Evolutionary conservation across 345 rosid genomes (phyloP).

Genomic region (Tarenaya hassleriana): DNA sequence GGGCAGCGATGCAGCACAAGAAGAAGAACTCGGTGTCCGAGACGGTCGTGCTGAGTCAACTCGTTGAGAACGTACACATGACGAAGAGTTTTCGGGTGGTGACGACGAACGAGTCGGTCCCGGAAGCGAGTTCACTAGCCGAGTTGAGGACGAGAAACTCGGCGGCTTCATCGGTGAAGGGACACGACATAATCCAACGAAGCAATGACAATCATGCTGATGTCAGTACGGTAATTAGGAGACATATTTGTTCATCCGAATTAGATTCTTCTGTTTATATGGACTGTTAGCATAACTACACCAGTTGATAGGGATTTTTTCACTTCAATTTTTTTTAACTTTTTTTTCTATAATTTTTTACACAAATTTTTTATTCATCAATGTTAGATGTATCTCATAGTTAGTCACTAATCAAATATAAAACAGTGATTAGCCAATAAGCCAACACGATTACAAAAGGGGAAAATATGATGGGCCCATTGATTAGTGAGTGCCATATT

Average conservation of each 20-base stretch:
- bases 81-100: conserved; percentile 44
- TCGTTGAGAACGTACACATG: conserved; percentile 43
- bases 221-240: conserved; percentile 29
- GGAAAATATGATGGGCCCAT: no score
- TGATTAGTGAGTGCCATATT: no score
- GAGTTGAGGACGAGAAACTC: conserved; percentile 12
- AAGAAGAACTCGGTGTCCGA: conserved; percentile 46
- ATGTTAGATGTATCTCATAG: no score
- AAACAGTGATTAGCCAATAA: neutral
- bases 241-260: conserved; percentile 47
- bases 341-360: no score
- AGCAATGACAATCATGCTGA: conserved; percentile 27
- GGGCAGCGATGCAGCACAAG: conserved; percentile 58
- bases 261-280: conserved; percentile 42
- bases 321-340: no score
- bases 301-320: neutral
- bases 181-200: conserved; percentile 22
- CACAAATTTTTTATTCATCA: no score
- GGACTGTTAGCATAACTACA: conserved; percentile 33
- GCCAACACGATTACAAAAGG: no score
- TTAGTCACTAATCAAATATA: no score
- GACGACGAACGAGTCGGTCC: conserved; percentile 36
- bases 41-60: conserved; percentile 55
- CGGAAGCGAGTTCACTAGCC: conserved; percentile 36
- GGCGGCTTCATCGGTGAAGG: neutral